These are phyloP conservation scores for Escallonia rubra DNA, from an alignment of 129 eudicot species.

Conservation along the genomic window DNA sequence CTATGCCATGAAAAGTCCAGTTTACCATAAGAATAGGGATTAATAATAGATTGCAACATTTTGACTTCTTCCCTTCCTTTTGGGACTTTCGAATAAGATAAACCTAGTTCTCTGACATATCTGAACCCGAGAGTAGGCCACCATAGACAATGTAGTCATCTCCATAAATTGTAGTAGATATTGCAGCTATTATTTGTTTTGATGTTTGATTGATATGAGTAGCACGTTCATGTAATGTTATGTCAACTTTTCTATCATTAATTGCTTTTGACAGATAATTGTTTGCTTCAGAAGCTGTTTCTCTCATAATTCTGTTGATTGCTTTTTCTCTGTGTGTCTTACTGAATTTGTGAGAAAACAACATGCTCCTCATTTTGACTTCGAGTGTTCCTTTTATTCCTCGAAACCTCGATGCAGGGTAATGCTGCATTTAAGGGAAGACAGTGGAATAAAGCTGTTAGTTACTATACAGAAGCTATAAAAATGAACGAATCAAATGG, in stretches of 20 bases:
- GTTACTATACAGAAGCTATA: slow-evolving; percentile 74
- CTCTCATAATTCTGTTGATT: neutral
- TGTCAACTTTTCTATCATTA: neutral
- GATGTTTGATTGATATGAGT: too few species aligned
- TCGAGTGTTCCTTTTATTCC: neutral
- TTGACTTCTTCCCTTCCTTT: too few species aligned
- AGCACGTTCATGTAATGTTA: neutral
- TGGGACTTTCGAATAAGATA: too few species aligned
- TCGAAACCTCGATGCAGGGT: slow-evolving; percentile 41
- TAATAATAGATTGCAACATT: too few species aligned
- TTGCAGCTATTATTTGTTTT: too few species aligned
- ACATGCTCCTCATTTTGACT: neutral
- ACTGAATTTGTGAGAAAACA: neutral
- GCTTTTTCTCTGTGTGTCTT: neutral
- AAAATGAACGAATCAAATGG: slow-evolving; percentile 66
- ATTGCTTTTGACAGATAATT: too few species aligned
- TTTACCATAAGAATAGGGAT: too few species aligned
- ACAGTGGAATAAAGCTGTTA: slow-evolving; percentile 78
- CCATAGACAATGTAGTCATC: too few species aligned
- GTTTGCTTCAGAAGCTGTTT: neutral
- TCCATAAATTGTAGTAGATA: too few species aligned
- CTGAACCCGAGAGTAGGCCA: too few species aligned
- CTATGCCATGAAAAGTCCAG: too few species aligned
- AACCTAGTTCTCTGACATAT: too few species aligned
- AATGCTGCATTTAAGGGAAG: slow-evolving; percentile 81